Evolutionary conservation across 768 basidiomycete species (phyloP).

Genomic region (Cubamyces lactineus): DNA sequence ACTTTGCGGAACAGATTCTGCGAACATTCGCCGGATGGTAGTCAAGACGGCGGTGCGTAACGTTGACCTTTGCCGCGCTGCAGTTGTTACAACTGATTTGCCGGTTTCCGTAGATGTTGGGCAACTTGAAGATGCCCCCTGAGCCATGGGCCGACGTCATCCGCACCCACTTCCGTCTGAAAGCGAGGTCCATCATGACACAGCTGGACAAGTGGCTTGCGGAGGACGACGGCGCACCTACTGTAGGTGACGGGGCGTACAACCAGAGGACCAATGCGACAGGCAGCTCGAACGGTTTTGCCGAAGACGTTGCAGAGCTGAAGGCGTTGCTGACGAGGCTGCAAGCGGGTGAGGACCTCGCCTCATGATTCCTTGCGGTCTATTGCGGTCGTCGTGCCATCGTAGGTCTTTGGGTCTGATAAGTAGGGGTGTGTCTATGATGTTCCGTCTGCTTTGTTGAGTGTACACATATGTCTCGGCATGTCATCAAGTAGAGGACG

Average conservation of each 20-base stretch:
- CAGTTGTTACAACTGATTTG: neutral
- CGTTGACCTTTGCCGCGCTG: neutral
- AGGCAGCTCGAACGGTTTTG: slow-evolving; percentile 60
- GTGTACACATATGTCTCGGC: slow-evolving; percentile 9
- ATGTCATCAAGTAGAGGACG: neutral
- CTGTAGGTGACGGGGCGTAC: slow-evolving; percentile 57
- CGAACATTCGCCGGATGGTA: slow-evolving; percentile 92
- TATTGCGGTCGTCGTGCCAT: neutral
- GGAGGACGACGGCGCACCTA: slow-evolving; percentile 72
- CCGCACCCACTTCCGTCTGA: slow-evolving; percentile 88
- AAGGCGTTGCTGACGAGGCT: slow-evolving; percentile 56
- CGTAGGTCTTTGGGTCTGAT: neutral
- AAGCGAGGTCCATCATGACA: slow-evolving; percentile 64
- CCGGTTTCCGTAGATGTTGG: slow-evolving; percentile 65
- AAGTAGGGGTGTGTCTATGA: neutral
- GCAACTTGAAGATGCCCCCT: slow-evolving; percentile 78
- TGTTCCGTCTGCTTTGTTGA: neutral
- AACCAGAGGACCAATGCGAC: slow-evolving; percentile 40
- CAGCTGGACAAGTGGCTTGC: slow-evolving; percentile 83
- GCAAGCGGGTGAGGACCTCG: slow-evolving; percentile 23
- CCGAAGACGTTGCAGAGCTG: slow-evolving; percentile 73
- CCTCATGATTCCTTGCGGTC: neutral
- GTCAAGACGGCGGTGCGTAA: slow-evolving; percentile 77
- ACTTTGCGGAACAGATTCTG: slow-evolving; percentile 61
- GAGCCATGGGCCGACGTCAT: slow-evolving; percentile 88